phyloP scores from a whole-genome alignment of 257 asterid genomes.

The Nicotiana noctiflora region DNA sequence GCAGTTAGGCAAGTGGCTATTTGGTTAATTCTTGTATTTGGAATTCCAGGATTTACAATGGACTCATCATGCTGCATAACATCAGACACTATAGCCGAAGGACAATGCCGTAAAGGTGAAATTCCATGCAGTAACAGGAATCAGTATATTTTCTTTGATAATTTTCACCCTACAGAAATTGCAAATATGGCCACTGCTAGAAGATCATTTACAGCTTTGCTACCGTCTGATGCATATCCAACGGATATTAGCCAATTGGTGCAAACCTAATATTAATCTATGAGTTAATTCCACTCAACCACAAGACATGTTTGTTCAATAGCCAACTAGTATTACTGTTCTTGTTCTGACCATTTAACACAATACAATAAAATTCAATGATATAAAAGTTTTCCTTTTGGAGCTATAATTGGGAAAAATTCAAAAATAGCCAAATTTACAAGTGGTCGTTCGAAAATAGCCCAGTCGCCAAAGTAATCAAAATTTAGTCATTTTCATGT shows the following conservation, averaged over 20 bases:
- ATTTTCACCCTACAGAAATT: constrained; percentile 15
- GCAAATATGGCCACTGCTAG: neutral
- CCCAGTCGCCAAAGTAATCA: no score
- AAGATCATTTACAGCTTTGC: constrained; percentile 2
- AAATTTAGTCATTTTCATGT: no score
- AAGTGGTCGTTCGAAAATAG: no score
- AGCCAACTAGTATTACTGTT: no score
- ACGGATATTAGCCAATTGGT: neutral
- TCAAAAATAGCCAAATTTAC: no score
- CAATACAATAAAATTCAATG: no score
- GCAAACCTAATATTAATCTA: neutral
- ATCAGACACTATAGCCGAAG: neutral
- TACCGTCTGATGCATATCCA: constrained; percentile 4
- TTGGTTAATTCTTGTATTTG: neutral
- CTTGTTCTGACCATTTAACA: no score
- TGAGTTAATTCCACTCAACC: no score
- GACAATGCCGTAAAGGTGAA: constrained; percentile 12
- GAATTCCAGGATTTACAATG: constrained; percentile 8
- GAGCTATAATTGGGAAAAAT: no score
- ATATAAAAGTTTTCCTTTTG: no score
- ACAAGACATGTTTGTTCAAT: no score
- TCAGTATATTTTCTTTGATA: constrained; percentile 10
- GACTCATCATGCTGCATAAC: constrained; percentile 17
- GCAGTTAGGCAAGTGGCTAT: no score
- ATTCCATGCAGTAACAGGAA: constrained; percentile 15